Conservation (phyloP, 2,329 filamentous ascomycete genomes). For the Penicillium sp. region DNA sequence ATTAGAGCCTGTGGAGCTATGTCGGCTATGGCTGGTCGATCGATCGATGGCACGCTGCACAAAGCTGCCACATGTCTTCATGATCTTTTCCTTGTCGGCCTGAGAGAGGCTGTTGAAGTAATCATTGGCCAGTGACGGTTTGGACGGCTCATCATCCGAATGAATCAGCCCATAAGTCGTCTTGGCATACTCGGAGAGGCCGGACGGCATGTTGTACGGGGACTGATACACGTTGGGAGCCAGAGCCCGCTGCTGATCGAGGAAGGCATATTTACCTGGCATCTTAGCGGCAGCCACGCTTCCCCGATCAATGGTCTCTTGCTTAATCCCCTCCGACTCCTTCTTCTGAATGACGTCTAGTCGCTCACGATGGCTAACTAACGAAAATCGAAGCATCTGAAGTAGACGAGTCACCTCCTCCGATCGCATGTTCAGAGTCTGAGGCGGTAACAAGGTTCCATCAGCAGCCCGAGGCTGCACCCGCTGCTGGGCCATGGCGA, state of each 20-base stretch:
- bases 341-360: slow-evolving; percentile 41
- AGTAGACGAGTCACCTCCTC: slow-evolving; percentile 44
- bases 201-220: slow-evolving; percentile 44
- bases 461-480: slow-evolving; percentile 41
- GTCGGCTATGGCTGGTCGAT: slow-evolving; percentile 37
- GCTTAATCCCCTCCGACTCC: slow-evolving; percentile 34
- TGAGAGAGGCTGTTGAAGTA: slow-evolving; percentile 41
- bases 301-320: slow-evolving; percentile 32
- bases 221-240: slow-evolving; percentile 42
- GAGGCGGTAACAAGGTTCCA: slow-evolving; percentile 37
- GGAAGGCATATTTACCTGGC: slow-evolving; percentile 40
- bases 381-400: slow-evolving; percentile 45
- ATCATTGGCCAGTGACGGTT: slow-evolving; percentile 42
- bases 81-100: slow-evolving; percentile 43
- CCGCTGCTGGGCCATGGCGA: slow-evolving; percentile 45
- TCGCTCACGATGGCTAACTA: slow-evolving; percentile 40
- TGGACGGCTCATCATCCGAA: slow-evolving; percentile 34
- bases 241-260: slow-evolving; percentile 40
- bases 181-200: slow-evolving; percentile 43
- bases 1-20: slow-evolving; percentile 37
- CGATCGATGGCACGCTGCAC: slow-evolving; percentile 41
- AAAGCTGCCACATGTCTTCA: slow-evolving; percentile 43
- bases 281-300: slow-evolving; percentile 31
- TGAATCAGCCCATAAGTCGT: slow-evolving; percentile 38
- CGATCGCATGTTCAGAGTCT: slow-evolving; percentile 44